Base-by-base conservation (phyloP, 805 yeast genomes). In the Naumovozyma baii region DNA sequence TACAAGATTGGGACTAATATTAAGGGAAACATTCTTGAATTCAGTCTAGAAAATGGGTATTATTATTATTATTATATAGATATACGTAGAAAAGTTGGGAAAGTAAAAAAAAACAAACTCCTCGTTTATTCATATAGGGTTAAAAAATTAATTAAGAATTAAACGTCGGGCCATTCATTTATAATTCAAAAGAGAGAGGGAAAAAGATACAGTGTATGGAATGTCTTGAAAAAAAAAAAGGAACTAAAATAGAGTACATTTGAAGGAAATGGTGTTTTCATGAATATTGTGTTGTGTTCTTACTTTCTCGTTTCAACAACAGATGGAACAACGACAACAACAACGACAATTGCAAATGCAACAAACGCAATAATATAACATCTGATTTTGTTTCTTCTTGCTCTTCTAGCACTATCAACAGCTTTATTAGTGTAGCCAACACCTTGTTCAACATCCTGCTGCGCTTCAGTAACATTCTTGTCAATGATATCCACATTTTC, bases 401-500 rank as follows among this genome's bases (percentile, higher is more conserved):
- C 90, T 55, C 81, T 79, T 62, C 80, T 76, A 40, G 96, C 96
- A 58, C 77, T 75, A 48, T 73, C 76, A 45, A 83, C 85, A 15
- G 96, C 97, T 62, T 81, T 79, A 58, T 80, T 76, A 39, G 94
- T 85, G 63, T 90, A 94, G 16, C 88, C 94, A 28, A 85, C 84
- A 60, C 96, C 97, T 58, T 79, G 77, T 66, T 87, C 94, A 54
- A 88, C 78, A 58, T 90, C 90, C 44, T 74, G 76, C 62, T 85
- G 94, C 18, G 95, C 96, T 39, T 69, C 72, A 41, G 67, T 75
- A 45, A 87, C 82, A 53, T 83, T 80, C 49, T 82, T 77, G 59
- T 85, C 84, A 49, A 84, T 76, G 57, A 78, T 81, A 56, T 79
- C 82, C 51, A 88, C 80, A 45, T 80, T 78, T 49, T 75, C 84